phyloP scores from a whole-genome alignment of 176 grass and related monocot genomes.

The Musa acuminata region DNA sequence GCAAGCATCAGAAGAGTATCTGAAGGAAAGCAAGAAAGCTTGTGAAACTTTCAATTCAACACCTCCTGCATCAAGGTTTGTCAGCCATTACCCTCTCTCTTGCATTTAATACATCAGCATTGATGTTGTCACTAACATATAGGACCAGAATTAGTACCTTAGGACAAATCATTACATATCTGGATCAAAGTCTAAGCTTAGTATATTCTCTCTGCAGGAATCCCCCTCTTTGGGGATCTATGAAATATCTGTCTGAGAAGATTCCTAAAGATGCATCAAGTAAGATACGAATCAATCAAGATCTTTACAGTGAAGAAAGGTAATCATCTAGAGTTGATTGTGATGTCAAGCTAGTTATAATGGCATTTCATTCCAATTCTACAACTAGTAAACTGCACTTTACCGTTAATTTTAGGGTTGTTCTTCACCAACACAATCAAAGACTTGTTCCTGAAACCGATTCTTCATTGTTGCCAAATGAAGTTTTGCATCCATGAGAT shows the following conservation, averaged over 20 bases:
- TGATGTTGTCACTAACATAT: no score
- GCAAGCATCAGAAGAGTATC: constrained; percentile 77
- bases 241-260: constrained; percentile 80
- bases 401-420: no score
- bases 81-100: neutral
- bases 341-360: neutral
- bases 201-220: constrained; percentile 39
- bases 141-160: no score
- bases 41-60: constrained; percentile 58
- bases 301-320: constrained; percentile 90
- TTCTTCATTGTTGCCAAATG: neutral
- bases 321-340: constrained; percentile 5
- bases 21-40: constrained; percentile 79
- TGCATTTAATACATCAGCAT: no score
- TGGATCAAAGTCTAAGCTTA: no score
- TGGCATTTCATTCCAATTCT: no score
- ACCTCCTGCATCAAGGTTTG: constrained; percentile 72
- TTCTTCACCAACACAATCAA: no score
- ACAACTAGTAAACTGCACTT: no score
- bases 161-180: no score
- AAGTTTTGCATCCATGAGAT: neutral
- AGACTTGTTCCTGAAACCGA: no score
- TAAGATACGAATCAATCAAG: constrained; percentile 80
- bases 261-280: constrained; percentile 90
- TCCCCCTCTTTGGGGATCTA: constrained; percentile 68